These are phyloP conservation scores for Trypanosoma melophagium DNA, from an alignment of 208 protist species.

Conservation along the genomic window DNA sequence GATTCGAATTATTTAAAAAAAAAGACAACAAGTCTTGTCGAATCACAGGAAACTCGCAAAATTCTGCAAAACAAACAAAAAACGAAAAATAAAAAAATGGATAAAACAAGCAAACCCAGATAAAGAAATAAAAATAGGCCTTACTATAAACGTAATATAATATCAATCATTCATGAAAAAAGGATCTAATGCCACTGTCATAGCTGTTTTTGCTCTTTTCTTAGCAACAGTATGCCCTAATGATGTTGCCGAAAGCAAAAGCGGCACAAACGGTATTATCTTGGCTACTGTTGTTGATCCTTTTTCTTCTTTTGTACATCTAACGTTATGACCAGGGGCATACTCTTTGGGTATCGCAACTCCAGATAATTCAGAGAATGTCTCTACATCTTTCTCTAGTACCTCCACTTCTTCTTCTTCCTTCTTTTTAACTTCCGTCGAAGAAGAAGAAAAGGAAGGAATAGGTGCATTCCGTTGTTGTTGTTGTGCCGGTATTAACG, in stretches of 20 bases:
- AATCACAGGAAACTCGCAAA: background rate
- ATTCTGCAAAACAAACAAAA: background rate
- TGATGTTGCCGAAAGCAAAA: conserved; percentile 9
- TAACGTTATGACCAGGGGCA: no score
- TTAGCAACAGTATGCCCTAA: conserved; percentile 13
- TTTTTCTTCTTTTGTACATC: background rate
- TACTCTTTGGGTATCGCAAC: no score
- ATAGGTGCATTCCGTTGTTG: background rate
- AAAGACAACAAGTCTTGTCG: no score
- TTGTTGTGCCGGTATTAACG: background rate
- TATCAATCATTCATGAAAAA: conserved; percentile 25
- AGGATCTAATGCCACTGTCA: conserved; percentile 19
- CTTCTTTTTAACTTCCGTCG: background rate
- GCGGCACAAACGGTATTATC: background rate
- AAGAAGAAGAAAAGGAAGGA: background rate
- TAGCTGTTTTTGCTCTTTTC: conserved; percentile 18
- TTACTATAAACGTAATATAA: background rate
- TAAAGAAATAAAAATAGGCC: background rate
- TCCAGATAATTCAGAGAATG: no score
- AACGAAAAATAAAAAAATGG: conserved; percentile 6
- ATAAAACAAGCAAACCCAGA: background rate
- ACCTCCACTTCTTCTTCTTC: background rate
- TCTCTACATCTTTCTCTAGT: background rate
- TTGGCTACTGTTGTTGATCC: background rate
- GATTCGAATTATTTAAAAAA: no score